A percentile compares a stretch with the other conserved stretches of the same genome.
Evolutionary conservation across 306 rosid species (phyloP).

Genomic region (Cucurbita ficifolia): DNA sequence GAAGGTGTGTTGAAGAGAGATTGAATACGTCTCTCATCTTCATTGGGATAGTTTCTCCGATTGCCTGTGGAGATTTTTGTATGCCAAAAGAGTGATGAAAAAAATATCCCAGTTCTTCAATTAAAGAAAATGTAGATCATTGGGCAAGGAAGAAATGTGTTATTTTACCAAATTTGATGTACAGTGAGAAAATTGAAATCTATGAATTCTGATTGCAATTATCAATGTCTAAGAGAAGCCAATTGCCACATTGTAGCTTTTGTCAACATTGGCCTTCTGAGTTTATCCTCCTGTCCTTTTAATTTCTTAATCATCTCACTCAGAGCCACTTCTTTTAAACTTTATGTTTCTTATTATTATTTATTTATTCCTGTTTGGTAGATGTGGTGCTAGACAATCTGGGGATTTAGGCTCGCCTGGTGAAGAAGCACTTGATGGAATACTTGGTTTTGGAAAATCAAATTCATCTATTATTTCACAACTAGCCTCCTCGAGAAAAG

Average conservation of each 20-base stretch:
- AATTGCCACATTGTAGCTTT: background rate
- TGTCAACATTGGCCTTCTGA: background rate
- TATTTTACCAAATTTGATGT: background rate
- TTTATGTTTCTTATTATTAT: background rate
- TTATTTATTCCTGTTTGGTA: constrained; percentile 16
- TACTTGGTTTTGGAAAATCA: constrained; percentile 95
- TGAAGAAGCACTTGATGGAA: constrained; percentile 93
- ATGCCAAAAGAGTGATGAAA: too few relatives aligned
- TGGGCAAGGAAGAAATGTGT: background rate
- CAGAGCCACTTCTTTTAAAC: background rate
- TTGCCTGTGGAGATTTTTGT: too few relatives aligned
- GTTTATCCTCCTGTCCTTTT: background rate
- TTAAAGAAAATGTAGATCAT: background rate
- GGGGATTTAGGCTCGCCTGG: constrained; percentile 57
- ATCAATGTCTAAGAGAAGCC: background rate
- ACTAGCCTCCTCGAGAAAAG: constrained; percentile 78
- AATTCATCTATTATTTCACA: constrained; percentile 90
- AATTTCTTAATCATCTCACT: background rate
- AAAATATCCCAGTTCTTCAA: too few relatives aligned
- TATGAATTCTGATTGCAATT: background rate
- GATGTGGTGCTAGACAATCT: constrained; percentile 94
- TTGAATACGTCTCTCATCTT: too few relatives aligned
- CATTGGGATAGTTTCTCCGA: too few relatives aligned
- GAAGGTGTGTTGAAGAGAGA: too few relatives aligned
- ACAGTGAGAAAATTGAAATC: too few relatives aligned